Conservation (phyloP, 495 filamentous ascomycete genomes). For the Neurospora sp. region DNA sequence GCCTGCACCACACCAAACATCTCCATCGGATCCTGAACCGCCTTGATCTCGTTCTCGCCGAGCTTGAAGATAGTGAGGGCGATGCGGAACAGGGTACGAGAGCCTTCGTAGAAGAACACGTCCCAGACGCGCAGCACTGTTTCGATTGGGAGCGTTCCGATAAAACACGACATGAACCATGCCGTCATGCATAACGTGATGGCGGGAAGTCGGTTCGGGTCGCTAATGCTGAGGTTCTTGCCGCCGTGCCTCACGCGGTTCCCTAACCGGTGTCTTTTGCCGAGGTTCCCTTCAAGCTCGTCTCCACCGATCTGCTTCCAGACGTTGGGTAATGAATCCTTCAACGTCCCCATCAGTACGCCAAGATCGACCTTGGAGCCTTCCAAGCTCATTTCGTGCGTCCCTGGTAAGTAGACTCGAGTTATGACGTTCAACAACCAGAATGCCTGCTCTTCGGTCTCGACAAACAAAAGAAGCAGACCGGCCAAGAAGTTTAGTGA, state of each 20-base stretch:
- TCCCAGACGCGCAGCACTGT: constrained; percentile 91
- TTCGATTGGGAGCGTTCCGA: constrained; percentile 86
- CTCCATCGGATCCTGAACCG: constrained; percentile 82
- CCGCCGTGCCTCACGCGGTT: constrained; percentile 24
- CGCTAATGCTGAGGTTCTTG: constrained; percentile 19
- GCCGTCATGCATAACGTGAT: constrained; percentile 87
- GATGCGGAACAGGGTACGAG: constrained; percentile 88
- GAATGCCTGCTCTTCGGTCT: constrained; percentile 81
- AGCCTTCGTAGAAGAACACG: constrained; percentile 89
- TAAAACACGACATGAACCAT: constrained; percentile 99
- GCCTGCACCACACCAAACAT: constrained; percentile 91
- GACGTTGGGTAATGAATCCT: constrained; percentile 72
- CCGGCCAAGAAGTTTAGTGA: constrained; percentile 97
- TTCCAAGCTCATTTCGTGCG: constrained; percentile 84
- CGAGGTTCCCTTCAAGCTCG: constrained; percentile 43
- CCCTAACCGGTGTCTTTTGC: constrained; percentile 24
- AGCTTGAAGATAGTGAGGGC: constrained; percentile 89
- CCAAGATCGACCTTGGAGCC: constrained; percentile 92
- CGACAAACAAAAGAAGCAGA: constrained; percentile 82
- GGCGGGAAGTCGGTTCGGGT: constrained; percentile 59
- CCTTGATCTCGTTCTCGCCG: constrained; percentile 71
- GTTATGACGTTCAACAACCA: constrained; percentile 94
- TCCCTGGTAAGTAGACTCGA: constrained; percentile 76
- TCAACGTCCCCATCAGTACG: constrained; percentile 77
- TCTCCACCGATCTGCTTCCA: constrained; percentile 84